Percentiles rank a stretch among this genome's conserved stretches.
Conservation (phyloP, 192 early-diverging fungal species). For the Chytriomyces sp. region DNA sequence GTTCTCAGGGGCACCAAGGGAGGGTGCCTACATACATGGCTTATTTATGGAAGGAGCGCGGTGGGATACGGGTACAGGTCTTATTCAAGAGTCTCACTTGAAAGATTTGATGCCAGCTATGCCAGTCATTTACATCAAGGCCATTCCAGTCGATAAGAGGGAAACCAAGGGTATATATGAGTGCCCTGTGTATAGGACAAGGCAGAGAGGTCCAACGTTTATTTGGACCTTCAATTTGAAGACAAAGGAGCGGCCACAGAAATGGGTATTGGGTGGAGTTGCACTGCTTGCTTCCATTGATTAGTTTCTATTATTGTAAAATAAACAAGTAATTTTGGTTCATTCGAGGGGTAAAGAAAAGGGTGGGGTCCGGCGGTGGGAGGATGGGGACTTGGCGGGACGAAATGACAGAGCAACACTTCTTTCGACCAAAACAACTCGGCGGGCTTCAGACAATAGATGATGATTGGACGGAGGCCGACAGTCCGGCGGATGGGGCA, state of each 20-base stretch:
- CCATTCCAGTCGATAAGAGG: conserved; percentile 66
- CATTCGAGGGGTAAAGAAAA: too few relatives aligned
- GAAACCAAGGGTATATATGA: conserved; percentile 68
- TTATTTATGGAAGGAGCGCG: conserved; percentile 69
- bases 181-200: conserved; percentile 65
- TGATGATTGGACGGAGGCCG: not conserved
- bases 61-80: conserved; percentile 65
- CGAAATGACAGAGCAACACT: too few relatives aligned
- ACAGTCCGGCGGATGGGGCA: not conserved
- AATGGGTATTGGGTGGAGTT: conserved; percentile 66
- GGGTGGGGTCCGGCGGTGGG: too few relatives aligned
- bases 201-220: conserved; percentile 64
- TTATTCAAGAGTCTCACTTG: conserved; percentile 65
- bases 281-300: conserved; percentile 54
- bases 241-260: conserved; percentile 66
- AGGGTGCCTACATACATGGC: conserved; percentile 66
- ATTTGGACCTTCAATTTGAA: conserved; percentile 71
- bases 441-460: not conserved
- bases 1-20: conserved; percentile 62
- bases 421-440: not conserved
- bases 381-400: too few relatives aligned
- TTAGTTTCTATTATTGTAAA: too few relatives aligned
- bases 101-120: conserved; percentile 67
- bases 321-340: too few relatives aligned
- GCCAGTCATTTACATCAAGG: conserved; percentile 70